These are phyloP conservation scores for Podila verticillata DNA, from an alignment of 192 early-diverging fungal species.

Conservation along the genomic window DNA sequence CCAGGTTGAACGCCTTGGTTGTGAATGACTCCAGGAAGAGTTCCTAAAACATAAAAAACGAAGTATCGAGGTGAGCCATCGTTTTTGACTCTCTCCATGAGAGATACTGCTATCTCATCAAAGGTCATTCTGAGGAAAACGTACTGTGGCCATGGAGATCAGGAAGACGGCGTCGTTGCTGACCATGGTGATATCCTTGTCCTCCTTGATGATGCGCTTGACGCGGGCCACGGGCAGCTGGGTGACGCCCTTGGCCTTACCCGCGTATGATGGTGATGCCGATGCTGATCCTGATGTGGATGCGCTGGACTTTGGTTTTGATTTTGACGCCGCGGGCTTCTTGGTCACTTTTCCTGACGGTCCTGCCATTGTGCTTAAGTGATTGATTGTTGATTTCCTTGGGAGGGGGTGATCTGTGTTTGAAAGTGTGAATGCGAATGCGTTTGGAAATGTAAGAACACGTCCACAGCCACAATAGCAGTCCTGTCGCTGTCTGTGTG, in stretches of 20 bases:
- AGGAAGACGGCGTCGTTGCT: conserved; percentile 74
- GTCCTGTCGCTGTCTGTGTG: no score
- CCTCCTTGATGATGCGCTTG: conserved; percentile 79
- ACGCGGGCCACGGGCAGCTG: conserved; percentile 73
- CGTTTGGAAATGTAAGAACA: background rate
- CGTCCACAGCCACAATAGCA: no score
- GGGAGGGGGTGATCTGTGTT: background rate
- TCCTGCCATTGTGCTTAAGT: background rate
- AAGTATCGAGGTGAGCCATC: background rate
- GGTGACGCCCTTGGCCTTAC: conserved; percentile 56
- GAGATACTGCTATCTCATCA: background rate
- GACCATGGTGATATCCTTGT: conserved; percentile 75
- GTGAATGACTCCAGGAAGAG: conserved; percentile 75
- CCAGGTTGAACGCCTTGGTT: conserved; percentile 67
- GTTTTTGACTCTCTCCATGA: background rate
- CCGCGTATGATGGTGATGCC: conserved; percentile 9
- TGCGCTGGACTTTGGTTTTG: background rate
- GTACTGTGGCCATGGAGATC: conserved; percentile 72
- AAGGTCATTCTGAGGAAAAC: background rate
- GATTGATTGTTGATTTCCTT: background rate
- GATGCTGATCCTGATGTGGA: conserved; percentile 10
- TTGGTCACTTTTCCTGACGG: conserved; percentile 32
- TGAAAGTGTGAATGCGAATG: background rate
- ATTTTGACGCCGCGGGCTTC: conserved; percentile 14
- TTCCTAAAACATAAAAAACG: conserved; percentile 55